A percentile compares a stretch with the other conserved stretches of the same genome.
Conservation (phyloP, 768 basidiomycete species). For the Rhizopogon roseolus region DNA sequence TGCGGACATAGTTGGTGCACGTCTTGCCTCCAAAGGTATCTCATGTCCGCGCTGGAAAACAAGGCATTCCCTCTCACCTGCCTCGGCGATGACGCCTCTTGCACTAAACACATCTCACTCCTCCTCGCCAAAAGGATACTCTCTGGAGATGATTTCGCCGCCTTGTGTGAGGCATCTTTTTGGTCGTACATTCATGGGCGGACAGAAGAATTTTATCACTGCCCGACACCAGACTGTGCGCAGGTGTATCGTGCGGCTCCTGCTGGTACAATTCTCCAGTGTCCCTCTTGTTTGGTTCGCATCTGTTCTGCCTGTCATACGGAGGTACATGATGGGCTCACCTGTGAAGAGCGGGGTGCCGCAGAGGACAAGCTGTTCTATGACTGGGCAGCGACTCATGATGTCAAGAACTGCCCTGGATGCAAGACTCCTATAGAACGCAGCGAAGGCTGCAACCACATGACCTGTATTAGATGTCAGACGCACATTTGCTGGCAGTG, state of each 20-base stretch:
- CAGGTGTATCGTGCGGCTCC: conserved; percentile 64
- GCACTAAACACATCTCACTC: conserved; percentile 53
- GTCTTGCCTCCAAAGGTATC: conserved; percentile 53
- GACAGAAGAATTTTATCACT: conserved; percentile 62
- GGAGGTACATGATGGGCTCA: conserved; percentile 60
- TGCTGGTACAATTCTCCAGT: conserved; percentile 50
- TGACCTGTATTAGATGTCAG: conserved; percentile 70
- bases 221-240: conserved; percentile 75
- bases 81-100: conserved; percentile 59
- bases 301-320: conserved; percentile 63
- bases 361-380: conserved; percentile 54
- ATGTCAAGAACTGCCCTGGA: conserved; percentile 71
- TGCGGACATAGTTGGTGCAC: conserved; percentile 74
- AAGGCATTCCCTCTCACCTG: conserved; percentile 69
- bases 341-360: conserved; percentile 54
- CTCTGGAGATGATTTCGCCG: conserved; percentile 45
- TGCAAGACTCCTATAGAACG: conserved; percentile 72
- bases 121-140: conserved; percentile 46
- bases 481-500: conserved; percentile 84
- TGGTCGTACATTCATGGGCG: conserved; percentile 55
- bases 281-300: conserved; percentile 65
- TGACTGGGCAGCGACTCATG: conserved; percentile 57
- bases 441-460: conserved; percentile 75
- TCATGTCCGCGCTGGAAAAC: conserved; percentile 51
- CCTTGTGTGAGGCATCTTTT: conserved; percentile 55